Evolutionary conservation across 306 rosid genomes (phyloP).

Genomic region (Delonix regia): DNA sequence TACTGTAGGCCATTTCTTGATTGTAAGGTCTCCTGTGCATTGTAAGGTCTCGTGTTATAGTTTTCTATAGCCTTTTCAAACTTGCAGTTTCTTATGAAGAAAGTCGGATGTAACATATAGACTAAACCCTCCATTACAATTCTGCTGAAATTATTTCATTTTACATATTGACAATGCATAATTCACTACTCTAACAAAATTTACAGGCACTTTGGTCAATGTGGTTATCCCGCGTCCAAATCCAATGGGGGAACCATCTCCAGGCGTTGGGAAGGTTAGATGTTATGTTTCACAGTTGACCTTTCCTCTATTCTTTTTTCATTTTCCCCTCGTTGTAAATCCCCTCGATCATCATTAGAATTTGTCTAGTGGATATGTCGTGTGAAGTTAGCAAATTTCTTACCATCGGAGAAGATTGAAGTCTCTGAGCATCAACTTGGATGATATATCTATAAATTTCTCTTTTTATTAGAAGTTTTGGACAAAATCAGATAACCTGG

Average conservation of each 20-base stretch:
- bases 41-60: constrained; percentile 43
- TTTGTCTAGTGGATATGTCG: not conserved
- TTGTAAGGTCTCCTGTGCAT: constrained; percentile 7
- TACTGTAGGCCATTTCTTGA: not conserved
- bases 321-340: not conserved
- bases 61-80: constrained; percentile 59
- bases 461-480: no score
- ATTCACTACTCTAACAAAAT: constrained; percentile 8
- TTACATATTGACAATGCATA: not conserved
- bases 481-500: no score
- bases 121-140: constrained; percentile 56
- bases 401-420: no score
- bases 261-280: constrained; percentile 64
- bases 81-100: constrained; percentile 60
- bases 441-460: no score
- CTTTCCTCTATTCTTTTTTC: not conserved
- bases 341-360: not conserved
- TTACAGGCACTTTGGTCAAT: constrained; percentile 59
- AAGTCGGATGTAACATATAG: constrained; percentile 55
- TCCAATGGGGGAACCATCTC: constrained; percentile 46
- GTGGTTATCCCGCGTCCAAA: constrained; percentile 63
- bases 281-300: not conserved
- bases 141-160: constrained; percentile 28
- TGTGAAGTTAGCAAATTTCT: not conserved
- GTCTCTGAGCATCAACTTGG: no score